phyloP scores from a whole-genome alignment of 1,284 basidiomycete species.

The Calocybe gambosa region DNA sequence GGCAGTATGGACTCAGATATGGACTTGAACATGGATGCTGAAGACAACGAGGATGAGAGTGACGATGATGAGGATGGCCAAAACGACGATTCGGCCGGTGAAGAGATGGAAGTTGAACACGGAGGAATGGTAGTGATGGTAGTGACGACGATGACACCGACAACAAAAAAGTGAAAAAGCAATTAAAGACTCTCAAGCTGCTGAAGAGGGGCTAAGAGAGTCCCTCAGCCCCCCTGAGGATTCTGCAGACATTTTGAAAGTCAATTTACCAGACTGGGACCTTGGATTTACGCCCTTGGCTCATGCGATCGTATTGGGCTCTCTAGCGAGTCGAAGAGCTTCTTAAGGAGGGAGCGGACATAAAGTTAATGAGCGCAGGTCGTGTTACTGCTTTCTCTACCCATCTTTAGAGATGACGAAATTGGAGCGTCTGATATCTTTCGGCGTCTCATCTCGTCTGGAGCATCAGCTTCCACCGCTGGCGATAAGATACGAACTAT shows the following conservation, averaged over 20 bases:
- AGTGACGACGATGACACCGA: constrained; percentile 18
- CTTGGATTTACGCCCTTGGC: constrained; percentile 45
- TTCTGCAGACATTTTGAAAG: constrained; percentile 43
- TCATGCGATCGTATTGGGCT: constrained; percentile 45
- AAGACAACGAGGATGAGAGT: constrained; percentile 21
- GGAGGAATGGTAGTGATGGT: constrained; percentile 6
- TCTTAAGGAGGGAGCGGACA: constrained; percentile 40
- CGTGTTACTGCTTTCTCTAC: constrained; percentile 30
- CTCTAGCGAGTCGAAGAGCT: constrained; percentile 40
- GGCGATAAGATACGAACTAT: constrained; percentile 39
- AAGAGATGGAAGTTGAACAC: constrained; percentile 24
- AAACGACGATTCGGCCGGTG: too few species aligned
- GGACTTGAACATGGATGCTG: constrained; percentile 24
- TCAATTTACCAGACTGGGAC: constrained; percentile 53
- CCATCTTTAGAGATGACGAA: constrained; percentile 40
- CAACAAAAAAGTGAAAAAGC: neutral
- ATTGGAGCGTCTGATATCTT: constrained; percentile 36
- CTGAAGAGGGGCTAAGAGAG: constrained; percentile 13
- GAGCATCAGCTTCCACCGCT: constrained; percentile 44
- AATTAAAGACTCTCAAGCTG: constrained; percentile 12
- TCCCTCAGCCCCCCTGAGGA: constrained; percentile 40
- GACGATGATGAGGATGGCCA: constrained; percentile 24
- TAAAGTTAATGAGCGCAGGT: constrained; percentile 20
- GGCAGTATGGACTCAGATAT: neutral
- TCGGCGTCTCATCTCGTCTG: constrained; percentile 39